Evolutionary conservation across 352 stramenopile species (phyloP).

Genomic region (Phytopythium kandeliae): DNA sequence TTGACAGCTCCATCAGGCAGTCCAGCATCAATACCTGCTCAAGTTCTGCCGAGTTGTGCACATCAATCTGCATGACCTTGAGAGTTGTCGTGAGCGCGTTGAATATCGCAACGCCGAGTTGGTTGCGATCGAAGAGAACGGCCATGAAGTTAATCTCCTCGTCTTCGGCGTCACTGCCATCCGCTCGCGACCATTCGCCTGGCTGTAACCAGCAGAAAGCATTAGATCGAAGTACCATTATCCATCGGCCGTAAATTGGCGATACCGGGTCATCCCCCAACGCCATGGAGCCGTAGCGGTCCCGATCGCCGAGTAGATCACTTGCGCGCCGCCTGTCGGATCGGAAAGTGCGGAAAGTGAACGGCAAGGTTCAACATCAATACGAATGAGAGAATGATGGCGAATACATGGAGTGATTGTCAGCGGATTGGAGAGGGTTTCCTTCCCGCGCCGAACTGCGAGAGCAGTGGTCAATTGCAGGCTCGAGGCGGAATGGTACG

Average conservation of each 20-base stretch:
- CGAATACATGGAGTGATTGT: conserved; percentile 2
- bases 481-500: neutral
- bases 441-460: neutral
- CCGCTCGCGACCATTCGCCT: conserved; percentile 3
- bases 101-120: conserved; percentile 72
- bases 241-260: no score
- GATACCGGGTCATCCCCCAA: neutral
- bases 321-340: no score
- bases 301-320: no score
- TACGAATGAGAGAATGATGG: neutral
- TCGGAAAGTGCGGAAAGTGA: conserved; percentile 11
- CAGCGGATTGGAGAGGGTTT: conserved; percentile 15
- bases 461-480: neutral
- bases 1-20: neutral
- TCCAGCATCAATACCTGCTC: conserved; percentile 25
- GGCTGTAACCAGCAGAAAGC: neutral
- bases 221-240: no score
- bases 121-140: conserved; percentile 55
- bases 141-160: conserved; percentile 67
- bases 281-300: neutral
- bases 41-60: conserved; percentile 33
- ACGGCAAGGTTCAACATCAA: conserved; percentile 10
- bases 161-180: conserved; percentile 30
- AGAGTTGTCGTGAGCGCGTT: conserved; percentile 60
- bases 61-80: conserved; percentile 49